Conservation (phyloP, 768 basidiomycete species). For the Trametes sanguinea region DNA sequence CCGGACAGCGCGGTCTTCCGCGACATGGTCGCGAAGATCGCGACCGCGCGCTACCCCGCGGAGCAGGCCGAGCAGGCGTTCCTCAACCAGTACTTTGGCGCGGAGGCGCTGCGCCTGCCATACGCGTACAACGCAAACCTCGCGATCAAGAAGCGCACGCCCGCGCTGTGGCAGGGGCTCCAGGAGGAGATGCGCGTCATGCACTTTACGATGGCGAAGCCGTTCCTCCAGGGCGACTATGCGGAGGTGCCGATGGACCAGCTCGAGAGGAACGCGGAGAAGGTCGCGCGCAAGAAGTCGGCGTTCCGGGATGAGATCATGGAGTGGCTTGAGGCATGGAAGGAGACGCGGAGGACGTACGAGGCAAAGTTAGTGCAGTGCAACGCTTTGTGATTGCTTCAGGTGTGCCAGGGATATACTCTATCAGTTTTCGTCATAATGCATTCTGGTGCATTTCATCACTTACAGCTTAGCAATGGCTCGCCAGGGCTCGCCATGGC, state of each 20-base stretch:
- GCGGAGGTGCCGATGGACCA: conserved; percentile 25
- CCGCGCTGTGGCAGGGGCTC: conserved; percentile 35
- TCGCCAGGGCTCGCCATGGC: too few relatives aligned
- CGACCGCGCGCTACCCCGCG: conserved; percentile 40
- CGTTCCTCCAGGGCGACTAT: conserved; percentile 29
- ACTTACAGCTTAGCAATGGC: too few relatives aligned
- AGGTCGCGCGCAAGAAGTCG: conserved; percentile 19
- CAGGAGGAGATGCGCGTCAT: conserved; percentile 35
- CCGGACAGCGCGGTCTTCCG: conserved; percentile 33
- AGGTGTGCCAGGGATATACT: too few relatives aligned
- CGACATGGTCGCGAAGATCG: conserved; percentile 39
- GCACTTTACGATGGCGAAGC: conserved; percentile 38
- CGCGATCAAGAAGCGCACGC: conserved; percentile 36
- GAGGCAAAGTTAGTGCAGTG: conserved; percentile 8
- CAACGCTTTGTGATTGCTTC: not conserved
- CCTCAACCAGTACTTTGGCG: conserved; percentile 40
- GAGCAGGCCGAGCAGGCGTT: conserved; percentile 48
- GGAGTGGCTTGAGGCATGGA: conserved; percentile 31
- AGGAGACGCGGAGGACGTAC: conserved; percentile 25
- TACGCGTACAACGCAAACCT: conserved; percentile 41
- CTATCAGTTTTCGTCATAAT: too few relatives aligned
- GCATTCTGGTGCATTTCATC: too few relatives aligned
- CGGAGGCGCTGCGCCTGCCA: conserved; percentile 36
- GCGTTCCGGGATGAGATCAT: conserved; percentile 26
- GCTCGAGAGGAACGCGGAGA: conserved; percentile 25